phyloP scores from a whole-genome alignment of 2,329 filamentous ascomycete species.

The Fusarium chaquense region DNA sequence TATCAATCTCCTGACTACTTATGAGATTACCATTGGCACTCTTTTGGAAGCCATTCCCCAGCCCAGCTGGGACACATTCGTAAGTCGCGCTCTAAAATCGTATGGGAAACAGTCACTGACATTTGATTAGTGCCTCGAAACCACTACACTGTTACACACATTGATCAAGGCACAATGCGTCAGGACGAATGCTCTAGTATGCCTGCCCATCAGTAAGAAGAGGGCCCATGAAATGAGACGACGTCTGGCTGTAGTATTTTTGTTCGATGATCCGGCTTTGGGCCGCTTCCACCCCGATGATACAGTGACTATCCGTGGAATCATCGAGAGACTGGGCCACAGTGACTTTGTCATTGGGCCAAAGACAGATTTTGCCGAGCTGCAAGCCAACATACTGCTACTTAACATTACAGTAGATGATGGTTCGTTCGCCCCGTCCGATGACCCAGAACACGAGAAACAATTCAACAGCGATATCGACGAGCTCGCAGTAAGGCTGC shows the following conservation, averaged over 20 bases:
- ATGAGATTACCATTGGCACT: slow-evolving; percentile 58
- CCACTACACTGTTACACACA: slow-evolving; percentile 61
- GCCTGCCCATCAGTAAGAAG: slow-evolving; percentile 66
- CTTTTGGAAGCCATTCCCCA: slow-evolving; percentile 59
- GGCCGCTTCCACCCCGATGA: slow-evolving; percentile 57
- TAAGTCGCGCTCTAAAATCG: slow-evolving; percentile 48
- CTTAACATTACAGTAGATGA: slow-evolving; percentile 82
- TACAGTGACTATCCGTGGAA: slow-evolving; percentile 56
- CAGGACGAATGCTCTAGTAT: slow-evolving; percentile 68
- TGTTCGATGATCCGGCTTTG: slow-evolving; percentile 65
- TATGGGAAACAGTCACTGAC: neutral
- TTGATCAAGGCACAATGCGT: slow-evolving; percentile 63
- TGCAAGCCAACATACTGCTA: slow-evolving; percentile 74
- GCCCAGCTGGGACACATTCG: slow-evolving; percentile 56
- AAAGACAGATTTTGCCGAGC: slow-evolving; percentile 74
- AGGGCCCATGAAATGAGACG: slow-evolving; percentile 71
- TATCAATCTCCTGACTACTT: slow-evolving; percentile 55
- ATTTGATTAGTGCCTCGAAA: slow-evolving; percentile 60
- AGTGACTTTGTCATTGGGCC: slow-evolving; percentile 65
- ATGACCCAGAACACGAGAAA: slow-evolving; percentile 51
- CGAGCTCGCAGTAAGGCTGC: slow-evolving; percentile 69
- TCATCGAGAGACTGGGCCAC: slow-evolving; percentile 61
- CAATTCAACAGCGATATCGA: slow-evolving; percentile 80
- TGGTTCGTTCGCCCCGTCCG: slow-evolving; percentile 54
- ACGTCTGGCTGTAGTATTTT: slow-evolving; percentile 72